phyloP scores from a whole-genome alignment of 805 yeast species.

The Yarrowia sp. region DNA sequence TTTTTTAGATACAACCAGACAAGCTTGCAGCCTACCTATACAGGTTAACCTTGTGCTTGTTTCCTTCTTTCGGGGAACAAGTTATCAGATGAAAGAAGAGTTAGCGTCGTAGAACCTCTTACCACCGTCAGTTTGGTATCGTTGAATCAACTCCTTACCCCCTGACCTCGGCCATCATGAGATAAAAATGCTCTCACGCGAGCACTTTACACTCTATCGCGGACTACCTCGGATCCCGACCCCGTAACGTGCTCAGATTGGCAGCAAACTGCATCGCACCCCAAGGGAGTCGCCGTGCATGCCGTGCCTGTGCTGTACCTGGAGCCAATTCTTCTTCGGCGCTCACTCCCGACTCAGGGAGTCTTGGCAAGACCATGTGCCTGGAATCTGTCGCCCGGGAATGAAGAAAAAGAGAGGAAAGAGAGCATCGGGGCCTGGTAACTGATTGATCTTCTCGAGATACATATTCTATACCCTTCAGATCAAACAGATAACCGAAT shows the following conservation, averaged over 20 bases:
- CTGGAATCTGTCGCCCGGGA: slow-evolving; percentile 11
- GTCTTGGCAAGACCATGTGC: slow-evolving; percentile 25
- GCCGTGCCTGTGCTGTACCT: slow-evolving; percentile 25
- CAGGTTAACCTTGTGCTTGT: slow-evolving; percentile 12
- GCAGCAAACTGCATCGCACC: slow-evolving; percentile 13
- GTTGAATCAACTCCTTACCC: no score
- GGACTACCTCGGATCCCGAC: neutral
- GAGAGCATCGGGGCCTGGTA: neutral
- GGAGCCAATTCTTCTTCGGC: slow-evolving; percentile 13
- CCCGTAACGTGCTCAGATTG: neutral
- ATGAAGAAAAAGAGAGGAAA: neutral
- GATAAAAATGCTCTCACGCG: neutral
- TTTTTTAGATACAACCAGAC: slow-evolving; percentile 13
- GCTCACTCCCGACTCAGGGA: slow-evolving; percentile 25
- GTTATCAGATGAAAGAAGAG: slow-evolving; percentile 16
- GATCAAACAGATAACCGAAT: neutral
- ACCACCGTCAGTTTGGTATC: no score
- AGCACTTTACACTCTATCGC: neutral
- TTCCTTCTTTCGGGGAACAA: neutral
- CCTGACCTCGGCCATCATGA: no score
- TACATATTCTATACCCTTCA: neutral
- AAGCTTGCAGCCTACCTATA: neutral
- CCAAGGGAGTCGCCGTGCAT: slow-evolving; percentile 12
- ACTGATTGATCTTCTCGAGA: neutral
- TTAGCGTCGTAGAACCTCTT: neutral